Conservation (phyloP, 1,284 basidiomycete genomes). For the Naganishia sp. region DNA sequence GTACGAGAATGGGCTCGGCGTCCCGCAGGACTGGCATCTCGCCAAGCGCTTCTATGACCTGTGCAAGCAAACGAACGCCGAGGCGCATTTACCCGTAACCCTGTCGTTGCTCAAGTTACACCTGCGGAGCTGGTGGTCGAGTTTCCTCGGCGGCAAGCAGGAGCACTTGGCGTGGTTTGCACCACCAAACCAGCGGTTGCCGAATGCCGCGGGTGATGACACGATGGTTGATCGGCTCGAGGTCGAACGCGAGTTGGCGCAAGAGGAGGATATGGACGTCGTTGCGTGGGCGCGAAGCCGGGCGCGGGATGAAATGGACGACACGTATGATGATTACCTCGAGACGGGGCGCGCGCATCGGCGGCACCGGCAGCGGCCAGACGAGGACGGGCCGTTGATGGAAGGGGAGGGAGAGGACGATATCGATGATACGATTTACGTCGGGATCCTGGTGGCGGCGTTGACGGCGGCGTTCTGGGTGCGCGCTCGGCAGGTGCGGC, state of each 20-base stretch:
- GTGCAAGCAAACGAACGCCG: slow-evolving; percentile 78
- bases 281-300: slow-evolving; percentile 22
- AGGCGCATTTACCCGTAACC: slow-evolving; percentile 84
- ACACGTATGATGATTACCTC: slow-evolving; percentile 35
- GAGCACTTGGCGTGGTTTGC: slow-evolving; percentile 49
- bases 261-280: slow-evolving; percentile 28
- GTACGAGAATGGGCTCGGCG: slow-evolving; percentile 95
- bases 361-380: slow-evolving; percentile 1
- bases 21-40: slow-evolving; percentile 92
- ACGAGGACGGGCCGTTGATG: slow-evolving; percentile 20
- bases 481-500: slow-evolving; percentile 29
- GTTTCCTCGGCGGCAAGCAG: slow-evolving; percentile 44
- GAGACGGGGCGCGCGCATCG: slow-evolving; percentile 28
- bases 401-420: slow-evolving; percentile 17
- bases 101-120: slow-evolving; percentile 83
- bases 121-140: slow-evolving; percentile 54
- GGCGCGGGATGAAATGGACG: slow-evolving; percentile 30
- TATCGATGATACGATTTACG: slow-evolving; percentile 22
- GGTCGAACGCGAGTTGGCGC: slow-evolving; percentile 26
- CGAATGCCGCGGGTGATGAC: slow-evolving; percentile 1
- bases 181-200: slow-evolving; percentile 27
- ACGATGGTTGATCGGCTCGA: slow-evolving; percentile 34
- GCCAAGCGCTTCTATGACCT: slow-evolving; percentile 95
- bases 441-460: slow-evolving; percentile 27
- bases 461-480: slow-evolving; percentile 33